Evolutionary conservation across 2,329 filamentous ascomycete species (phyloP).

Genomic region (Colletotrichum gigasporum): DNA sequence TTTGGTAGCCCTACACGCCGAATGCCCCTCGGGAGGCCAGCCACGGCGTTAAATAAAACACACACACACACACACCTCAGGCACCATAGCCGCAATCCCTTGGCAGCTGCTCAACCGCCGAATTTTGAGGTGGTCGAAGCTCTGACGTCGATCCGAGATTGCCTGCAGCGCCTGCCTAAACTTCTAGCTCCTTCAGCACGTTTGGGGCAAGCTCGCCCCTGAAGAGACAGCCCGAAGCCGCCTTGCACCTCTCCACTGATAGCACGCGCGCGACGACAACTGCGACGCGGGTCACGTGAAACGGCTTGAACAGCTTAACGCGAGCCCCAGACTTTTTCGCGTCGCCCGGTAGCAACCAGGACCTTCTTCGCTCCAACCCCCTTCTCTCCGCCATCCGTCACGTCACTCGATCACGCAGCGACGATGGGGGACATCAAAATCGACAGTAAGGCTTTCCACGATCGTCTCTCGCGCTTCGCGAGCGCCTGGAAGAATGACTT

Average conservation of each 20-base stretch:
- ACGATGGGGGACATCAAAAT: constrained; percentile 88
- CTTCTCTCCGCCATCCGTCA: constrained; percentile 12
- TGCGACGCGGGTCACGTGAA: constrained; percentile 45
- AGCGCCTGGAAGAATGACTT: constrained; percentile 97
- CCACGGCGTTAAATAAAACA: no score
- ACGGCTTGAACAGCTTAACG: constrained; percentile 46
- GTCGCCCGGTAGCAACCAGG: constrained; percentile 37
- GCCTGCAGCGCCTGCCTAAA: not conserved
- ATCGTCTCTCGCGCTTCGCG: constrained; percentile 87
- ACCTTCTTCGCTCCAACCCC: constrained; percentile 22
- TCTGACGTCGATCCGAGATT: constrained; percentile 1
- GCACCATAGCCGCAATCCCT: no score
- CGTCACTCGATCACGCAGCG: constrained; percentile 42
- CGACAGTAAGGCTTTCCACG: constrained; percentile 92
- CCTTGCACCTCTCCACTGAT: not conserved
- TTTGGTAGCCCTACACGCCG: no score
- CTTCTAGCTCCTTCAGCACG: not conserved
- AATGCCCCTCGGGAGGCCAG: no score
- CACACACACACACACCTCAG: no score
- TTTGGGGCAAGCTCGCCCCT: constrained; percentile 13
- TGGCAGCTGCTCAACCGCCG: no score
- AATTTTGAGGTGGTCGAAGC: not conserved
- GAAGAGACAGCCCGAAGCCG: not conserved
- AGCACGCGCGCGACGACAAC: not conserved
- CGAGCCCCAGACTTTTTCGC: constrained; percentile 51